Evolutionary conservation across 2,329 filamentous ascomycete species (phyloP).

Genomic region (Aspergillus sp.): DNA sequence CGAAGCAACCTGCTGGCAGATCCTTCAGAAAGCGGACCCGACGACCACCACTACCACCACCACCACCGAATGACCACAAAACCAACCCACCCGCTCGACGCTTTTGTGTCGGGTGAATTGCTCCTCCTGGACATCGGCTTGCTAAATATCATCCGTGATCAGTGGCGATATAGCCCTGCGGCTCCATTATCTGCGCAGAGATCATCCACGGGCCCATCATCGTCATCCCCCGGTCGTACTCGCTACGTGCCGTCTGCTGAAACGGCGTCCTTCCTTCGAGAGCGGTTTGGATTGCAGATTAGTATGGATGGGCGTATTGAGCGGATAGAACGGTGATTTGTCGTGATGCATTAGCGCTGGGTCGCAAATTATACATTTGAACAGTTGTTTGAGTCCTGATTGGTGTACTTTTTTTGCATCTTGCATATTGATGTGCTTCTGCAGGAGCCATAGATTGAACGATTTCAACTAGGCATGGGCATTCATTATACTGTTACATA

Average conservation of each 20-base stretch:
- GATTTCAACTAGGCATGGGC: not conserved
- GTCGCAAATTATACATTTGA: not conserved
- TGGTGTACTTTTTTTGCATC: no score
- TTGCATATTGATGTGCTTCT: no score
- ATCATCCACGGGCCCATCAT: not conserved
- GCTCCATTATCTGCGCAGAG: constrained; percentile 5
- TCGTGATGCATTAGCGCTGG: not conserved
- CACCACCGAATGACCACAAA: constrained; percentile 7
- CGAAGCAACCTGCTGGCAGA: constrained; percentile 28
- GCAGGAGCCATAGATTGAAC: no score
- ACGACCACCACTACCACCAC: constrained; percentile 6
- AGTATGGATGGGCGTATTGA: constrained; percentile 27
- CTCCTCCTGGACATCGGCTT: constrained; percentile 33
- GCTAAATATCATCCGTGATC: constrained; percentile 28
- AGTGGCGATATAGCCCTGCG: constrained; percentile 28
- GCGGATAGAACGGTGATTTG: constrained; percentile 17
- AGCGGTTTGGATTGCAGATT: constrained; percentile 32
- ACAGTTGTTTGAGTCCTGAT: no score
- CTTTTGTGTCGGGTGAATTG: constrained; percentile 29
- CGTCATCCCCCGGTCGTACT: constrained; percentile 9
- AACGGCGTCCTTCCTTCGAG: constrained; percentile 29
- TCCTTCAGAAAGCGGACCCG: constrained; percentile 10
- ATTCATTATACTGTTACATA: constrained; percentile 6
- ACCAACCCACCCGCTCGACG: constrained; percentile 30
- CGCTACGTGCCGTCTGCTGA: constrained; percentile 25